phyloP scores from a whole-genome alignment of 345 rosid genomes.

The Lagerstroemia speciosa region DNA sequence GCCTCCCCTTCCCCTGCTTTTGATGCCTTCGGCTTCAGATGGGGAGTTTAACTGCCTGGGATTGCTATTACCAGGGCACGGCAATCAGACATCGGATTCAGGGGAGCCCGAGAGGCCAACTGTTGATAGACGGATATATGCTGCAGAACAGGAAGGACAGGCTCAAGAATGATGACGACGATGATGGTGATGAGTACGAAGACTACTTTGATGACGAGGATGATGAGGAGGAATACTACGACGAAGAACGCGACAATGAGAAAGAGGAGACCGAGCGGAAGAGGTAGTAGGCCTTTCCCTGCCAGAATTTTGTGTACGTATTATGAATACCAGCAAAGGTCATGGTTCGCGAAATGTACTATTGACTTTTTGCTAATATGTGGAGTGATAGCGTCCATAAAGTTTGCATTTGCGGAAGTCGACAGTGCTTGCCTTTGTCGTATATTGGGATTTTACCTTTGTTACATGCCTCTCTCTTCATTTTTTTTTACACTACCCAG shows the following conservation, averaged over 20 bases:
- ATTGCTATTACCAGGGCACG: background rate
- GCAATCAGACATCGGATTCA: background rate
- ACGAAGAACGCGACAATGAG: conserved; percentile 25
- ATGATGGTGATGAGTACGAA: conserved; percentile 32
- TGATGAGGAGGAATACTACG: conserved; percentile 36
- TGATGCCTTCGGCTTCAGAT: background rate
- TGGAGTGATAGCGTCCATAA: no score
- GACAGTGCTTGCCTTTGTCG: no score
- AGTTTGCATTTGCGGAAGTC: no score
- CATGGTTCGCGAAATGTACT: no score
- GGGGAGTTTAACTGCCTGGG: background rate
- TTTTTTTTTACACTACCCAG: no score
- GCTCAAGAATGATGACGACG: conserved; percentile 27
- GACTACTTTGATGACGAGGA: conserved; percentile 39
- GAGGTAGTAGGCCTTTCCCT: background rate
- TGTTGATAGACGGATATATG: conserved; percentile 20
- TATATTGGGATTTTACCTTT: no score
- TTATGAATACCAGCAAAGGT: background rate
- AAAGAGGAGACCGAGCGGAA: conserved; percentile 9
- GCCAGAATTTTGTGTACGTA: background rate
- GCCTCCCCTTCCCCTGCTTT: background rate
- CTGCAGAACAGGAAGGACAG: conserved; percentile 32
- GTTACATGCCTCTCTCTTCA: no score
- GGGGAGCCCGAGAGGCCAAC: background rate
- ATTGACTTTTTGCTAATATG: background rate